Evolutionary conservation across 768 basidiomycete species (phyloP).

Genomic region (Porpolomopsis calyptriformis): DNA sequence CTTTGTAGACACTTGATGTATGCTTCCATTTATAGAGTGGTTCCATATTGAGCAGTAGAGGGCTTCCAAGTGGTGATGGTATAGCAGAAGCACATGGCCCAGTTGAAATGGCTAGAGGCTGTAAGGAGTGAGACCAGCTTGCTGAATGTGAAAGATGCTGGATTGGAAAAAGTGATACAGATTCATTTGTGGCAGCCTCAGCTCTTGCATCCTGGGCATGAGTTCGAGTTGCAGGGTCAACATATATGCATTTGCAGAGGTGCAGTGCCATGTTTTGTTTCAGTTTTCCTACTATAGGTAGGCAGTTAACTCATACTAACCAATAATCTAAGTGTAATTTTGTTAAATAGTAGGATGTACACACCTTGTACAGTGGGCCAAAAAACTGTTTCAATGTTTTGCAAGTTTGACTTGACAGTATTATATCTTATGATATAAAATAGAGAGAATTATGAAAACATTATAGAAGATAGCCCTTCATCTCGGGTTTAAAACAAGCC

Average conservation of each 20-base stretch:
- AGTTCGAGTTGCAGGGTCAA: slow-evolving; percentile 4
- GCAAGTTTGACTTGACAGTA: too few relatives aligned
- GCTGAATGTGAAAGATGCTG: too few relatives aligned
- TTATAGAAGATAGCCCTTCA: too few relatives aligned
- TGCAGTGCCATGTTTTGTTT: slow-evolving; percentile 10
- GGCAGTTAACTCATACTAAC: background rate
- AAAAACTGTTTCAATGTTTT: too few relatives aligned
- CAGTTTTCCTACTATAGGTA: slow-evolving; percentile 9
- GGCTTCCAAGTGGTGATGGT: slow-evolving; percentile 4
- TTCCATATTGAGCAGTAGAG: slow-evolving; percentile 2
- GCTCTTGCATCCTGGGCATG: background rate
- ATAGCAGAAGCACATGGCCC: slow-evolving; percentile 1
- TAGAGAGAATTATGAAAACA: too few relatives aligned
- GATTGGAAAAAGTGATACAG: too few relatives aligned
- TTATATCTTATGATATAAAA: too few relatives aligned
- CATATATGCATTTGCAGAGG: slow-evolving; percentile 7
- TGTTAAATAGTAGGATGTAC: slow-evolving; percentile 1
- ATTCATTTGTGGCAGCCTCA: slow-evolving; percentile 2
- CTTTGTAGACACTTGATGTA: slow-evolving; percentile 4
- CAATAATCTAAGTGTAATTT: background rate
- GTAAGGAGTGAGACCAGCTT: too few relatives aligned
- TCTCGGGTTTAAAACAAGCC: too few relatives aligned
- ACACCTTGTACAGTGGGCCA: too few relatives aligned
- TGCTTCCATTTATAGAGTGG: background rate
- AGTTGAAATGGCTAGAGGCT: background rate